phyloP scores from a whole-genome alignment of 169 alveolate species.

The Cryptosporidium felis region DNA sequence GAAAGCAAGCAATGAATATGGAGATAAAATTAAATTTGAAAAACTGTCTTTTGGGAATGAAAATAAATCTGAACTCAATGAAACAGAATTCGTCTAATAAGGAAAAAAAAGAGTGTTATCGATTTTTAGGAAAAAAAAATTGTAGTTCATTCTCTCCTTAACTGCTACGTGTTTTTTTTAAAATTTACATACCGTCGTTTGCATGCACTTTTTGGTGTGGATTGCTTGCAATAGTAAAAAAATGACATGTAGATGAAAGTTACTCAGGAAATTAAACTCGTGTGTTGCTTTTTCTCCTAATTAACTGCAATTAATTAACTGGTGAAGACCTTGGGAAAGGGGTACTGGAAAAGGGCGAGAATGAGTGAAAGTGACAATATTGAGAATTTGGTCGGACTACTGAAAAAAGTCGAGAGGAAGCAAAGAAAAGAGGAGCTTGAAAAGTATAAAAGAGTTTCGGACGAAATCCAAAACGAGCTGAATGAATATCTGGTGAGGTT shows the following conservation, averaged over 20 bases:
- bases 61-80: neutral
- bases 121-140: neutral
- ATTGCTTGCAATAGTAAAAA: neutral
- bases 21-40: conserved; percentile 4
- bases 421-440: conserved; percentile 42
- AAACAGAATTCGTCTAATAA: conserved; percentile 3
- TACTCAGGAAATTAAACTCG: neutral
- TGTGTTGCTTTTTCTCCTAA: no score
- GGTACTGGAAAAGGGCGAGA: neutral
- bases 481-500: neutral
- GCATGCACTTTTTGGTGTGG: conserved; percentile 16
- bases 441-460: neutral
- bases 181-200: conserved; percentile 24
- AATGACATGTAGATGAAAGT: neutral
- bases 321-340: no score
- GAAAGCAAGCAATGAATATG: conserved; percentile 21
- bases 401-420: conserved; percentile 49
- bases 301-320: conserved; percentile 2
- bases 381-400: conserved; percentile 53
- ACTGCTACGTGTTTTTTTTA: neutral
- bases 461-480: conserved; percentile 15
- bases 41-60: neutral
- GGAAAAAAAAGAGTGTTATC: neutral
- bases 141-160: neutral
- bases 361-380: conserved; percentile 56